A percentile compares a stretch with the other conserved stretches of the same genome.
Conservation (phyloP, 345 rosid genomes). For the Psidium guajava region DNA sequence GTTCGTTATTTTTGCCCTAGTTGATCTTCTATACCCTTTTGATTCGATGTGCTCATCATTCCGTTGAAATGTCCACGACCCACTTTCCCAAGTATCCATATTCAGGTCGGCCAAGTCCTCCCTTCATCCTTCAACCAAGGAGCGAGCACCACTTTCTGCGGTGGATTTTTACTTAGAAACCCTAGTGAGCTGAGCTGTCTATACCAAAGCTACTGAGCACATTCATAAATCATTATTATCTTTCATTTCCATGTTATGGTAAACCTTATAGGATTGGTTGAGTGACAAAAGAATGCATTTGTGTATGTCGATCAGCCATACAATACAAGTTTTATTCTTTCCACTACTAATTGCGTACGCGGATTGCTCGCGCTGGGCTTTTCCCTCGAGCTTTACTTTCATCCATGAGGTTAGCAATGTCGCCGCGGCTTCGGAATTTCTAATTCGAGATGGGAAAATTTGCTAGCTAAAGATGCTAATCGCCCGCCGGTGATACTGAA, state of each 20-base stretch:
- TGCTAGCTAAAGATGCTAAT: not conserved
- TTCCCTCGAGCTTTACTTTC: not conserved
- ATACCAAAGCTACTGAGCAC: not conserved
- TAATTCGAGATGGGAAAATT: not conserved
- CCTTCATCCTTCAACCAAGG: not conserved
- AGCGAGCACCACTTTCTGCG: not conserved
- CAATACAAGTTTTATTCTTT: rapidly evolving
- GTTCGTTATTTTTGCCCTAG: not conserved
- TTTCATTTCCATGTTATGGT: too few relatives aligned
- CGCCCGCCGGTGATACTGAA: not conserved
- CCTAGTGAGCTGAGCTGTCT: not conserved
- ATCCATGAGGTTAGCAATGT: not conserved
- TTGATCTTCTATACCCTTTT: too few relatives aligned
- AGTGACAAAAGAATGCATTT: too few relatives aligned
- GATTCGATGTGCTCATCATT: too few relatives aligned
- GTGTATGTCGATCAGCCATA: not conserved
- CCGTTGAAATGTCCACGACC: not conserved
- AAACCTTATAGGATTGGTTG: too few relatives aligned
- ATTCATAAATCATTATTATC: not conserved
- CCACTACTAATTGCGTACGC: not conserved
- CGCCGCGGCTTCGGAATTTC: too few relatives aligned
- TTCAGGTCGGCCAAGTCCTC: not conserved
- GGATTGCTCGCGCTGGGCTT: not conserved
- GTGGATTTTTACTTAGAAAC: not conserved
- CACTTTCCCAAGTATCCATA: not conserved